Conservation (phyloP, 805 yeast species). For the Clavispora phyllophila region DNA sequence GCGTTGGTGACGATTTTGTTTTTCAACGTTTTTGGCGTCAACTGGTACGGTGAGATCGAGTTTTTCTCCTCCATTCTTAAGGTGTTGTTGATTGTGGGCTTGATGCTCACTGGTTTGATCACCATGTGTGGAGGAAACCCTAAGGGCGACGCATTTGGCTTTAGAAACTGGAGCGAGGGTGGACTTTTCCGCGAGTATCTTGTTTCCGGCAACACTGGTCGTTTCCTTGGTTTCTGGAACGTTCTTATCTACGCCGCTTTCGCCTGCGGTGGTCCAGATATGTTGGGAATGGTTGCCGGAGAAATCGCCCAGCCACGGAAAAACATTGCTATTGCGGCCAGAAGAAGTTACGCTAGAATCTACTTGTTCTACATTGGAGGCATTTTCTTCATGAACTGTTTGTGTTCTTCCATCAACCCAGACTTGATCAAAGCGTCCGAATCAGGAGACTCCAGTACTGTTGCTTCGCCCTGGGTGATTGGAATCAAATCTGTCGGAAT, state of each 20-base stretch:
- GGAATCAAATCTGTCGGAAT: slow-evolving; percentile 33
- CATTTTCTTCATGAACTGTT: slow-evolving; percentile 30
- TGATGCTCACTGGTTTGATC: slow-evolving; percentile 32
- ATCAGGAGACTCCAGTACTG: slow-evolving; percentile 33
- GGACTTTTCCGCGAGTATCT: slow-evolving; percentile 26
- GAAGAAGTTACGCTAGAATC: slow-evolving; percentile 30
- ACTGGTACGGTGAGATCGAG: slow-evolving; percentile 19
- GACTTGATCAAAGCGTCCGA: slow-evolving; percentile 19
- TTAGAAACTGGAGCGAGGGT: slow-evolving; percentile 31
- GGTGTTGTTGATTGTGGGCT: slow-evolving; percentile 28
- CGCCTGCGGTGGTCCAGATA: slow-evolving; percentile 51
- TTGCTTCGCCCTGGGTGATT: slow-evolving; percentile 35
- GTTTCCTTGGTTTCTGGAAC: slow-evolving; percentile 59
- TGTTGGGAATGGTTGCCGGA: slow-evolving; percentile 28
- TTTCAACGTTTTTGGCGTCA: slow-evolving; percentile 24
- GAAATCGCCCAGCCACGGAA: slow-evolving; percentile 44
- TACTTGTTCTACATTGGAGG: slow-evolving; percentile 35
- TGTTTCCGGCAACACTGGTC: slow-evolving; percentile 50
- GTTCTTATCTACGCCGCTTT: slow-evolving; percentile 61
- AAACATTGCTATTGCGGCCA: slow-evolving; percentile 29
- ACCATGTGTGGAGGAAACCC: slow-evolving; percentile 39
- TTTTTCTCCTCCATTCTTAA: slow-evolving; percentile 18
- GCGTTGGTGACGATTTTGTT: slow-evolving; percentile 23
- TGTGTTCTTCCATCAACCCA: slow-evolving; percentile 32
- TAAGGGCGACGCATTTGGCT: slow-evolving; percentile 29